phyloP scores from a whole-genome alignment of 2,329 filamentous ascomycete species.

The Zopfia rhizophila region DNA sequence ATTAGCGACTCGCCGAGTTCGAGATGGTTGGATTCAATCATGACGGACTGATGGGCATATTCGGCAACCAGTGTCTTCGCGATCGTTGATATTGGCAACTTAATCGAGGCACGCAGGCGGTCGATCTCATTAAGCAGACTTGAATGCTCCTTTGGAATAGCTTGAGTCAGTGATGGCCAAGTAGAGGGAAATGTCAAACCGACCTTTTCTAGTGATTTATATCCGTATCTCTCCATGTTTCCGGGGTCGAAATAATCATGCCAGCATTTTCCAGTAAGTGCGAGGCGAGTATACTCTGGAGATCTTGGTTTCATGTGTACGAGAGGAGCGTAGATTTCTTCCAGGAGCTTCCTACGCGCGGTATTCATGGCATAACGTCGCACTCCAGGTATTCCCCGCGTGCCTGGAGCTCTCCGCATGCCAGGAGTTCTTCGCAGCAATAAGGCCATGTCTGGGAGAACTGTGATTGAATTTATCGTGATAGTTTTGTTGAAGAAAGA shows the following conservation, averaged over 20 bases:
- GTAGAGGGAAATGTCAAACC: conserved; percentile 3
- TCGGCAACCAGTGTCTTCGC: conserved; percentile 6
- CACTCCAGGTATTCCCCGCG: no score
- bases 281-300: neutral
- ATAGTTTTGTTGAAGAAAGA: no score
- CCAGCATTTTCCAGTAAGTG: conserved; percentile 1
- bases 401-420: no score
- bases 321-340: conserved; percentile 5
- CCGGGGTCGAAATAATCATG: conserved; percentile 3
- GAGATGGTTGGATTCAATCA: conserved; percentile 6
- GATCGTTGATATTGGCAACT: conserved; percentile 5
- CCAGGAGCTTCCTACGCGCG: neutral
- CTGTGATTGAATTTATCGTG: no score
- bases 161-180: conserved; percentile 1
- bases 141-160: conserved; percentile 5
- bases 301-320: neutral
- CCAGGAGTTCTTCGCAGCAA: no score
- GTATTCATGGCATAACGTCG: no score
- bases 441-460: no score
- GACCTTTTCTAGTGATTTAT: conserved; percentile 5
- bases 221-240: conserved; percentile 4
- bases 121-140: conserved; percentile 2
- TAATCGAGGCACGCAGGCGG: conserved; percentile 3
- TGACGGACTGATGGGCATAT: conserved; percentile 6
- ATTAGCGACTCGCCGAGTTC: conserved; percentile 2